Conservation (phyloP, 805 yeast species). For the Metschnikowia lachancei region DNA sequence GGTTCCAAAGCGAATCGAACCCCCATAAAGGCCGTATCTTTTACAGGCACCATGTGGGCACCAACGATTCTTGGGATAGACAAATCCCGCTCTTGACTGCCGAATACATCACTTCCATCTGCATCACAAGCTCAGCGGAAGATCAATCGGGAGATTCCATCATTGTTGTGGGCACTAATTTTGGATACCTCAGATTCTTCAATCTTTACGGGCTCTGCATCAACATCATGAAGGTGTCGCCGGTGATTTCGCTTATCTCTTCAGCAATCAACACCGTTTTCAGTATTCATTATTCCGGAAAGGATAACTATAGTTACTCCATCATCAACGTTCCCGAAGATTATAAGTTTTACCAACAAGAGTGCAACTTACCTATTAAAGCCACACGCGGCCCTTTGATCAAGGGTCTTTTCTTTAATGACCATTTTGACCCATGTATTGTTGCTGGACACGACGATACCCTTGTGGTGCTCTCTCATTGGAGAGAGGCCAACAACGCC, state of each 20-base stretch:
- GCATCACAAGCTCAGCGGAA: conserved; percentile 44
- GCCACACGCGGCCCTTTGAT: conserved; percentile 37
- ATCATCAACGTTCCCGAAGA: conserved; percentile 46
- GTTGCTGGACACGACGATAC: conserved; percentile 73
- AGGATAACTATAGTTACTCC: conserved; percentile 40
- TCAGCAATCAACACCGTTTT: conserved; percentile 53
- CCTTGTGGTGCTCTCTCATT: conserved; percentile 64
- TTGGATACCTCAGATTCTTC: conserved; percentile 71
- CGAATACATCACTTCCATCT: conserved; percentile 66
- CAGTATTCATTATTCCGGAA: conserved; percentile 42
- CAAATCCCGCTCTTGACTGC: conserved; percentile 48
- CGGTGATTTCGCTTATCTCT: conserved; percentile 71
- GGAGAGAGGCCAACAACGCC: conserved; percentile 76
- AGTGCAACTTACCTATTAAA: conserved; percentile 36
- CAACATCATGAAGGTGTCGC: conserved; percentile 64
- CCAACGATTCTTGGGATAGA: conserved; percentile 69
- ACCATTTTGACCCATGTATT: conserved; percentile 86
- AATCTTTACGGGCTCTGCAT: conserved; percentile 72
- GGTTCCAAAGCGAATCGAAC: conserved; percentile 18
- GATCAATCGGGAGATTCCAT: conserved; percentile 36
- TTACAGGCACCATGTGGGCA: conserved; percentile 67
- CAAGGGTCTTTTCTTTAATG: conserved; percentile 78
- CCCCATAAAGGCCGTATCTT: conserved; percentile 44
- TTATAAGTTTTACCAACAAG: conserved; percentile 40
- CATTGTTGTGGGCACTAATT: conserved; percentile 67